phyloP scores from a whole-genome alignment of 176 grass and related monocot genomes.

The Neostapfia colusana region DNA sequence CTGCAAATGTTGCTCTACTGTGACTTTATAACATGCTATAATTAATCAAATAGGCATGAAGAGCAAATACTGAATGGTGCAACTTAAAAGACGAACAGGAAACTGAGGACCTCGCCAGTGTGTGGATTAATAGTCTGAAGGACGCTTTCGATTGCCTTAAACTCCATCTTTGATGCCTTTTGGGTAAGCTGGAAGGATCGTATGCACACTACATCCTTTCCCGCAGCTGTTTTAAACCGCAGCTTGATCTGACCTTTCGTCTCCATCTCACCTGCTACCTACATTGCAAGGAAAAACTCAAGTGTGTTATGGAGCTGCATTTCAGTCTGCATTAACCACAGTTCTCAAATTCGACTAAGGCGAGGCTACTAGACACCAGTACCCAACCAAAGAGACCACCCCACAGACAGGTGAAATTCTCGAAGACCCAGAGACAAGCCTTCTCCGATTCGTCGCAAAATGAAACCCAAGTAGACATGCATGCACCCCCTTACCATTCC shows the following conservation, averaged over 20 bases:
- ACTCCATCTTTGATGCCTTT: conserved; percentile 98
- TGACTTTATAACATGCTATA: not conserved
- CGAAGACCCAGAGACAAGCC: not conserved
- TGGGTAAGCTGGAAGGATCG: conserved; percentile 97
- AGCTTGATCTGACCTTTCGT: conserved; percentile 93
- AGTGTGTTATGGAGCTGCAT: not conserved
- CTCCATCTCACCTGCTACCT: conserved; percentile 93
- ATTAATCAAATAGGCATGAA: conserved; percentile 16
- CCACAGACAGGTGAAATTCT: not conserved
- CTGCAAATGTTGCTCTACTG: not conserved
- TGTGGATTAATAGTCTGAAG: conserved; percentile 99
- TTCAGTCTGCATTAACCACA: conserved; percentile 8
- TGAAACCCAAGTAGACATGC: not conserved
- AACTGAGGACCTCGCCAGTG: conserved; percentile 61
- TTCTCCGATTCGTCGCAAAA: not conserved
- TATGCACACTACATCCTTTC: conserved; percentile 97
- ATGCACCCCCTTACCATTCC: not conserved
- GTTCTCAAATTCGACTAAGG: conserved; percentile 7
- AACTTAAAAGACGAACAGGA: conserved; percentile 15
- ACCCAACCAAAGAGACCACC: not conserved
- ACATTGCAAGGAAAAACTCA: conserved; percentile 2
- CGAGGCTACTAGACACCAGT: not conserved
- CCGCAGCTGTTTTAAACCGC: conserved; percentile 86
- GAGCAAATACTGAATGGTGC: not conserved
- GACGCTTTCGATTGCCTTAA: conserved; percentile 95